Base-by-base conservation (phyloP, 106 monocot species). In the Amphibolis antarctica region DNA sequence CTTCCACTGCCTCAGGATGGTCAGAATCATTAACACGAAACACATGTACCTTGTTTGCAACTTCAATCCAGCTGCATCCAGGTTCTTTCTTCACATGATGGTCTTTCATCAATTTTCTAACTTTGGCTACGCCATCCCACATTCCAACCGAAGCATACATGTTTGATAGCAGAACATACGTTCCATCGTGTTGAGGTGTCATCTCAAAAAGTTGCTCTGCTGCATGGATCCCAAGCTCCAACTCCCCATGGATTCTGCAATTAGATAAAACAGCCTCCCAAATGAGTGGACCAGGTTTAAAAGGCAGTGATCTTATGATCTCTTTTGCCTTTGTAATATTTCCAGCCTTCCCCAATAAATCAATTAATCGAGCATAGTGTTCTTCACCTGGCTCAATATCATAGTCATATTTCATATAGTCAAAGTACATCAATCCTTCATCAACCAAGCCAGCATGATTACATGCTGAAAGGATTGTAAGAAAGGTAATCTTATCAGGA, bases 251-350 rank as follows among this genome's bases (percentile, higher is more conserved):
- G 24, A 85, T 82, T 28, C 96, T 73, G 49, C 84, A 90, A 21
- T 81, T 81, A 20, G 86, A 58, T 1, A 96, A 74, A 30, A 96
- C 73, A 5, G 96, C 83, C 67, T 96, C 94, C 94, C 94, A 96
- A 31, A 89, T 76, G 20, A 72, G 48, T 18, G 89, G 71, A 30
- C 84, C 84, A 50, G 96, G 84, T 45, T 73, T 65, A 31, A 84
- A 90, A 9, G 89, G 90, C 82, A 96, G 78, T 11, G 75, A 64
- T 60, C 65, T 44, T n/a, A 96, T 84, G 27, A 96, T 54, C 53
- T 71, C 58, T 68, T 50, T 78, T 55, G 82, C 82, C 71, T 96
- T 80, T 26, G 58, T 61, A 51, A 86, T 82, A 42, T 63, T 43
- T 31, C 89, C 96, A 36, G 90, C 84, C 14, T 86, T 79, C 28